A percentile compares a stretch with the other conserved stretches of the same genome.
Evolutionary conservation across 495 filamentous ascomycete genomes (phyloP).

Genomic region (Aspergillus baeticus): DNA sequence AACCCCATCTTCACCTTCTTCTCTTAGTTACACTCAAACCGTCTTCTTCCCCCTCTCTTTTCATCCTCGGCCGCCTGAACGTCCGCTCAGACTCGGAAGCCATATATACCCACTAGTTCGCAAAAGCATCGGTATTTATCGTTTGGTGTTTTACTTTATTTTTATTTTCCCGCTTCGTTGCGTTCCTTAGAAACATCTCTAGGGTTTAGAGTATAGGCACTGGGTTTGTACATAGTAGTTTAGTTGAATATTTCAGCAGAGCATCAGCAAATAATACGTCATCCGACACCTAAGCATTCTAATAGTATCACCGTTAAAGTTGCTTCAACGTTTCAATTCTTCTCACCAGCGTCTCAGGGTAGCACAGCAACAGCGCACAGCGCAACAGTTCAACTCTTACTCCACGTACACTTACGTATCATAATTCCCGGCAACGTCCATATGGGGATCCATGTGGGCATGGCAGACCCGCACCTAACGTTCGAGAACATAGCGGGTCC

Average conservation of each 20-base stretch:
- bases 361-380: too few relatives aligned
- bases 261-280: background rate
- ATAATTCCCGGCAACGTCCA: background rate
- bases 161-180: background rate
- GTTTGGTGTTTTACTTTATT: background rate
- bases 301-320: too few relatives aligned
- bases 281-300: too few relatives aligned
- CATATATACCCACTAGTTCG: constrained; percentile 23
- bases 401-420: too few relatives aligned
- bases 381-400: too few relatives aligned
- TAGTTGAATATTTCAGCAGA: background rate
- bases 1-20: too few relatives aligned
- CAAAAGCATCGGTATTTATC: constrained; percentile 10
- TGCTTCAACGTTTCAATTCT: too few relatives aligned
- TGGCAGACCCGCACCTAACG: constrained; percentile 4
- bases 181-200: background rate
- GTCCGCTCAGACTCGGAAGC: background rate
- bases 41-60: background rate
- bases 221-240: background rate
- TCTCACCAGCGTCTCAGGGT: too few relatives aligned
- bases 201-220: constrained; percentile 1
- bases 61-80: background rate
- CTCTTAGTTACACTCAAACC: background rate
- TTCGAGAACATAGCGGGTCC: constrained; percentile 14
- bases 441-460: background rate